A percentile compares a stretch with the other conserved stretches of the same genome.
Conservation (phyloP, 2,329 filamentous ascomycete species). For the Fusarium sp. region DNA sequence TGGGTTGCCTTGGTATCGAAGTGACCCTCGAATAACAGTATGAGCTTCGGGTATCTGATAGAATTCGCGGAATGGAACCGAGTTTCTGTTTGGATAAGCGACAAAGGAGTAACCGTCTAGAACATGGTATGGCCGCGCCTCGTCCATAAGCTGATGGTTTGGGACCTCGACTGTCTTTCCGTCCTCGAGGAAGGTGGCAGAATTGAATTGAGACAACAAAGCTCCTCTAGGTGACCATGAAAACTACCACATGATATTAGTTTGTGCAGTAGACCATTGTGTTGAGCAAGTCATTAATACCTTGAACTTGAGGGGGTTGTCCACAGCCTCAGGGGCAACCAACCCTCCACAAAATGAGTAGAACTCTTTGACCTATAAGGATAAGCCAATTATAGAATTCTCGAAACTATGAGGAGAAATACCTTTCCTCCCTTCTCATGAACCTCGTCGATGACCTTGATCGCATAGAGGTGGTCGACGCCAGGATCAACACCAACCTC, state of each 20-base stretch:
- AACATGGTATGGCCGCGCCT: conserved; percentile 78
- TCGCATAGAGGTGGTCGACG: conserved; percentile 72
- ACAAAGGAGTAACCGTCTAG: conserved; percentile 72
- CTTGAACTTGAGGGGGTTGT: conserved; percentile 56
- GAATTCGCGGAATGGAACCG: conserved; percentile 75
- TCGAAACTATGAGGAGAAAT: not conserved
- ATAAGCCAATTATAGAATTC: not conserved
- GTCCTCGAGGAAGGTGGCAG: conserved; percentile 75
- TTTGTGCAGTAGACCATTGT: not conserved
- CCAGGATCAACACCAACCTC: conserved; percentile 77
- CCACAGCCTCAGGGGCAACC: conserved; percentile 69
- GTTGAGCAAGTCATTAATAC: not conserved
- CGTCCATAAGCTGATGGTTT: conserved; percentile 72
- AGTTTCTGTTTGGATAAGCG: conserved; percentile 80
- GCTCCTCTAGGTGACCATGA: conserved; percentile 78
- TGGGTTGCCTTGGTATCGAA: conserved; percentile 79
- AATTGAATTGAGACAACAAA: conserved; percentile 76
- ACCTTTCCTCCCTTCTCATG: conserved; percentile 77
- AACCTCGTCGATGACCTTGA: conserved; percentile 78
- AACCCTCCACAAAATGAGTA: conserved; percentile 78
- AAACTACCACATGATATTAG: conserved; percentile 63
- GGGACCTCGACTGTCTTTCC: conserved; percentile 66
- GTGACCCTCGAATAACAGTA: conserved; percentile 77
- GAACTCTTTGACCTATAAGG: conserved; percentile 68
- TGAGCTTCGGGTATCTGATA: conserved; percentile 80